Base-by-base conservation (phyloP, 2,329 filamentous ascomycete species). In the Xylariaceae sp. region DNA sequence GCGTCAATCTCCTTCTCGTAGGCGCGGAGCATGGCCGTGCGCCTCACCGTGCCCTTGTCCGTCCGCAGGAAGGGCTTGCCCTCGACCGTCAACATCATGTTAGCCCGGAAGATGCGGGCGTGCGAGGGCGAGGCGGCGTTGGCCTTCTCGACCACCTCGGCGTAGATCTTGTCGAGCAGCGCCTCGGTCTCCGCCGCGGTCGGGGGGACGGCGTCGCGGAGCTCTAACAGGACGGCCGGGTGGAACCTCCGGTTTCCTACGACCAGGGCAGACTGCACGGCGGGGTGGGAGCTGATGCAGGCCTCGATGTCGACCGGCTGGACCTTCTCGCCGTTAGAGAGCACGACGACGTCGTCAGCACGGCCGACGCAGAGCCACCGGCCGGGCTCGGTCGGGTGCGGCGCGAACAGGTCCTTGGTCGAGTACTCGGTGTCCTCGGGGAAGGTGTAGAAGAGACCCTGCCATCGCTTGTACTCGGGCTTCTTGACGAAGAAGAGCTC, bases 11-110 rank as follows among this genome's bases (percentile, higher is more conserved):
- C 54, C 27, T 50, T 45, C 18, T 50, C 38, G 13, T 55, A 55
- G 1, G 46, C 31, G 15, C 47, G 43, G 17, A 50, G 42, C 35
- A 49, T 50, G 8, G 41, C 40, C n/a, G 49, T 46, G 2, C 54
- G 47, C 36, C 54, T 53, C 16, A 56, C 50, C 3, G 54, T 56
- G 4, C 54, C 54, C 34, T 56, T 56, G 5, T 52, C 52, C 11
- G 54, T 53, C 23, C 54, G 47, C 9, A 54, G 36, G 40, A 56
- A 52, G 4, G 52, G 52, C 46, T 53, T 56, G 34, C 49, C 49
- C 3, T 43, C 41, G n/a, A 50, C 45, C 2, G 40, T 47, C 12
- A 52, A 31, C 45, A 52, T 48, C 47, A 52, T 50, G 36, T 50
- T 48, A 18, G 41, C 45, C 17, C 50, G 43, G 40, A 49, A 50